Percentiles rank a stretch among this genome's conserved stretches.
These are phyloP conservation scores for Botryotinia narcissicola DNA, from an alignment of 2,329 filamentous ascomycete species.

Conservation along the genomic window DNA sequence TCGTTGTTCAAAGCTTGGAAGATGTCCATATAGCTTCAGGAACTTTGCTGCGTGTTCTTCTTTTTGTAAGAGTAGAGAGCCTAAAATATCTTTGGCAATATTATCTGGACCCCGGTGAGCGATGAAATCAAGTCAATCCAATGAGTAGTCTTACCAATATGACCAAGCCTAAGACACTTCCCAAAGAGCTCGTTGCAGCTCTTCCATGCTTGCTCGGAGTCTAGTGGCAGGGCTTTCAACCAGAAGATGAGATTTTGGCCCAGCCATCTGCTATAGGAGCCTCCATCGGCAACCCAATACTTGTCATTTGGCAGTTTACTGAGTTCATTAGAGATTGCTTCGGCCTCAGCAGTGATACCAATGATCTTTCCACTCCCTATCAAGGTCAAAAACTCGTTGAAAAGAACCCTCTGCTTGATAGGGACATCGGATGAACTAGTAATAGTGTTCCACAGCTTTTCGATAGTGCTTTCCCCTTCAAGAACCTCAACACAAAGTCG, in stretches of 20 bases:
- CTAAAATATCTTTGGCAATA: slow-evolving; percentile 33
- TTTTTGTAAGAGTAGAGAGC: slow-evolving; percentile 27
- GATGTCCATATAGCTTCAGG: slow-evolving; percentile 29
- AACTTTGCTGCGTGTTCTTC: slow-evolving; percentile 28
- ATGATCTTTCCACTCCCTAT: slow-evolving; percentile 60
- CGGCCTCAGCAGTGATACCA: slow-evolving; percentile 54
- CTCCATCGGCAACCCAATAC: slow-evolving; percentile 38
- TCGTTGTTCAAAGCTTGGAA: slow-evolving; percentile 36
- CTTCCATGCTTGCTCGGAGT: slow-evolving; percentile 31
- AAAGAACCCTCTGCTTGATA: slow-evolving; percentile 51
- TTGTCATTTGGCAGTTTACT: slow-evolving; percentile 30
- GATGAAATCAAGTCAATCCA: neutral
- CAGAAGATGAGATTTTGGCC: slow-evolving; percentile 35
- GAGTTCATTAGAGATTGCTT: slow-evolving; percentile 41
- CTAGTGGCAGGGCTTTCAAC: slow-evolving; percentile 25
- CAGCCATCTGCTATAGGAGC: slow-evolving; percentile 36
- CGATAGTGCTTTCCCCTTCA: slow-evolving; percentile 44
- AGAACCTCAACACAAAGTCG: slow-evolving; percentile 45
- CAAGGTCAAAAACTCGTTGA: slow-evolving; percentile 61
- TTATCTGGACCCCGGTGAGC: slow-evolving; percentile 30
- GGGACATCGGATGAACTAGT: slow-evolving; percentile 37
- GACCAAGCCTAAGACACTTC: slow-evolving; percentile 36
- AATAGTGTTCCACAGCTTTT: slow-evolving; percentile 47
- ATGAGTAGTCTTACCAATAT: slow-evolving; percentile 31
- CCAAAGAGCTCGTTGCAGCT: slow-evolving; percentile 34